These are phyloP conservation scores for Ophiostoma sp. DNA, from an alignment of 2,329 filamentous ascomycete genomes.

Conservation along the genomic window DNA sequence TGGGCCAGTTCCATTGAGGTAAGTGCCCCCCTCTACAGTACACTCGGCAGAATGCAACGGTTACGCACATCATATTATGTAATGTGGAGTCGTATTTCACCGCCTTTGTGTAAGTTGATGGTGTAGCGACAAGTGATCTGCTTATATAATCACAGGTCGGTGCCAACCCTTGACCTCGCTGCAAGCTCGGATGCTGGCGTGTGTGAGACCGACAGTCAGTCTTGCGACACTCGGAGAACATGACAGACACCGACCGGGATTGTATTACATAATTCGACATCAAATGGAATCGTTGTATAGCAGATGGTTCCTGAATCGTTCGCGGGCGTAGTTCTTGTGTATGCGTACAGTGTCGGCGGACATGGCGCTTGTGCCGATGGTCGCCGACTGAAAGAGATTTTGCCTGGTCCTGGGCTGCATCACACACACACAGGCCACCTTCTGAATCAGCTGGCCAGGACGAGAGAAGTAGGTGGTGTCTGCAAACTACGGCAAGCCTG, in stretches of 20 bases:
- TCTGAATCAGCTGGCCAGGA: too few relatives aligned
- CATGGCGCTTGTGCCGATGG: too few relatives aligned
- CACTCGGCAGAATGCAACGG: conserved; percentile 6
- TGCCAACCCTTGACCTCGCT: too few relatives aligned
- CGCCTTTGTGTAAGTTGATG: conserved; percentile 9
- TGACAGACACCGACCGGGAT: background rate
- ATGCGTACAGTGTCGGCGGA: too few relatives aligned
- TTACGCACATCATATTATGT: background rate
- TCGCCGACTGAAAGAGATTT: too few relatives aligned
- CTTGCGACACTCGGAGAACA: background rate
- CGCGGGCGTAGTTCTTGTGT: too few relatives aligned
- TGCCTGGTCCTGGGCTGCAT: too few relatives aligned
- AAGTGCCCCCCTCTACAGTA: background rate
- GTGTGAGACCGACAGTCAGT: background rate
- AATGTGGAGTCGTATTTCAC: background rate
- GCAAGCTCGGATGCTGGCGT: background rate
- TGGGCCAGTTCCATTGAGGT: background rate
- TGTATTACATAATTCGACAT: background rate
- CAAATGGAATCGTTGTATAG: background rate
- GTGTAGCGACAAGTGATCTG: too few relatives aligned
- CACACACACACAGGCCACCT: too few relatives aligned
- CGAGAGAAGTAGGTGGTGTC: too few relatives aligned
- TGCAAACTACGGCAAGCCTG: too few relatives aligned
- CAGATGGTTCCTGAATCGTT: too few relatives aligned
- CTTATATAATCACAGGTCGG: background rate